Evolutionary conservation across 208 protist species (phyloP), one percentile per base, ranked within the genome.

Genomic region (Wallacemonas sp.): DNA sequence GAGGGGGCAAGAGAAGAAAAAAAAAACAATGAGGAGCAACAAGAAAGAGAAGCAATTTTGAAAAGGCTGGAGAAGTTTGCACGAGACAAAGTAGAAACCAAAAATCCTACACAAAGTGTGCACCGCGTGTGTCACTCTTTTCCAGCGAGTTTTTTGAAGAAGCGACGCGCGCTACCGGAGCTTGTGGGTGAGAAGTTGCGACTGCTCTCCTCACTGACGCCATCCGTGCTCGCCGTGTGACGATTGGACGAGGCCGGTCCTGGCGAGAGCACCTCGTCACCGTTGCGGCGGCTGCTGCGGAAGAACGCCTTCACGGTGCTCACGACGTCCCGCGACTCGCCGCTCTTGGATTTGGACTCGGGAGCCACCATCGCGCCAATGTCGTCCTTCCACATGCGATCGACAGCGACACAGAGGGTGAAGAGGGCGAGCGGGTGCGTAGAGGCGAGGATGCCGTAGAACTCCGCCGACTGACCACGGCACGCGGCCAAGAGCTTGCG

Each of bases 321-420:
- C 12, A 65, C 29, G 12, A 44, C 60, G 16, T 49, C 57, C 3
- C 57, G 57, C 5, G 24, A 23, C 29, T 58, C 39, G 1, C 33
- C 23, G n/a, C 2, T 58, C 34, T 47, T 60, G 17, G 36, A 9
- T 1, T 26, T 29, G 34, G 46, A 2, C 43, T 46, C 49, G n/a
- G n/a, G n/a, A 29, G 33, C 36, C 34, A 62, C 58, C 32, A 46
- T 21, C n/a, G 52, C 21, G 12, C 61, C 63, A 17, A 56, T 67
- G 33, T 70, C 69, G 8, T 55, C 56, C 46, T 69, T 75, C 83
- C 83, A 86, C 52, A 79, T 60, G 26, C 74, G 64, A n/a, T 67
- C 81, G 36, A 89, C 72, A 2, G 80, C 83, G 12, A 83, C 63
- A 14, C 73, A 48, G 2, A 89, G 66, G 6, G 77, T 76, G 58